phyloP scores from a whole-genome alignment of 306 rosid species.

The Canavalia gladiata region DNA sequence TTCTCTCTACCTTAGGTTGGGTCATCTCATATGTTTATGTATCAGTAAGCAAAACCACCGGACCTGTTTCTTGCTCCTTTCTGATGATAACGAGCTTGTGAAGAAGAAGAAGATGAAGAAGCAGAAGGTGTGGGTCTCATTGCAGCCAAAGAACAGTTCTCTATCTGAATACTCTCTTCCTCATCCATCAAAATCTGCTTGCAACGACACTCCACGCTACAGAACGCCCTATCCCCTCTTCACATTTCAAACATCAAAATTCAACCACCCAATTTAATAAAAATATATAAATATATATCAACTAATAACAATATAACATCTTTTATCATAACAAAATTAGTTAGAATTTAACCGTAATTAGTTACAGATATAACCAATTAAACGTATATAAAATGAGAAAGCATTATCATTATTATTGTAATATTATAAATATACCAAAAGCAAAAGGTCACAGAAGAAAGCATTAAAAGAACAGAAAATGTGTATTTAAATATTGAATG shows the following conservation, averaged over 20 bases:
- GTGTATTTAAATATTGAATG: background rate
- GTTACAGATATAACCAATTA: no score
- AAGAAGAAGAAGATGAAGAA: constrained; percentile 46
- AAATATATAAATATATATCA: no score
- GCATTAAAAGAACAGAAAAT: background rate
- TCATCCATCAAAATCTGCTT: constrained; percentile 94
- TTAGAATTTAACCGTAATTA: no score
- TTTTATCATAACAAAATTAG: no score
- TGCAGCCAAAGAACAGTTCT: constrained; percentile 63
- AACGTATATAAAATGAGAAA: no score
- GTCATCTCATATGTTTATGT: constrained; percentile 2
- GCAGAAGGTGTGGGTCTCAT: constrained; percentile 47
- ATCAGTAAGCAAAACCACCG: constrained; percentile 66
- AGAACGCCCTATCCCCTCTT: constrained; percentile 91
- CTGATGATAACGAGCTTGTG: constrained; percentile 51
- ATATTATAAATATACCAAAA: no score
- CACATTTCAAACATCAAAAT: constrained; percentile 22
- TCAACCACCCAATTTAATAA: no score
- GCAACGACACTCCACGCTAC: constrained; percentile 91
- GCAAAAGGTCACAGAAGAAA: background rate
- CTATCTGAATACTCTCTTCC: constrained; percentile 65
- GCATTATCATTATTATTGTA: no score
- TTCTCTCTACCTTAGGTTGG: background rate
- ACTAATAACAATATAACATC: background rate
- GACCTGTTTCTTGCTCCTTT: constrained; percentile 58